Conservation (phyloP, 306 rosid species). For the Cercis canadensis region DNA sequence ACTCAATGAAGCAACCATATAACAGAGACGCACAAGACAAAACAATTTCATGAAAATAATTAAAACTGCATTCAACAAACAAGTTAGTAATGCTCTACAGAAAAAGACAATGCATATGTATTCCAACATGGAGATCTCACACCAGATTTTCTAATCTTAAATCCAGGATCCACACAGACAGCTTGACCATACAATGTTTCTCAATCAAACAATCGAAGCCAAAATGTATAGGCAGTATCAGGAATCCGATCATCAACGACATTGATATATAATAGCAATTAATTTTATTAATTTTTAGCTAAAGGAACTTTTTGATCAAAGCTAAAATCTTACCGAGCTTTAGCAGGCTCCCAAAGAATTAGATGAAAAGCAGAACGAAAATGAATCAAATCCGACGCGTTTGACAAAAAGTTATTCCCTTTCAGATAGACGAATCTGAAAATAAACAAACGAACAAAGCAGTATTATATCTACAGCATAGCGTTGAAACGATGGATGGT, state of each 20-base stretch:
- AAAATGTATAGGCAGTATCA: background rate
- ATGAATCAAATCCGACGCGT: constrained; percentile 4
- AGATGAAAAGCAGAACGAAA: constrained; percentile 9
- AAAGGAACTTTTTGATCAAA: background rate
- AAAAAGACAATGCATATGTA: too few species aligned
- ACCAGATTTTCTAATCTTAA: too few species aligned
- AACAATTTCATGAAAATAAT: too few species aligned
- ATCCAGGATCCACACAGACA: too few species aligned
- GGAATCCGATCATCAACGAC: constrained; percentile 20
- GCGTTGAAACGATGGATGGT: background rate
- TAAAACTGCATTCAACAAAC: too few species aligned
- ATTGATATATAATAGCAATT: background rate
- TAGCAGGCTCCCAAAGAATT: constrained; percentile 10
- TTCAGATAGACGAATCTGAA: background rate
- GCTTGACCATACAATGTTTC: too few species aligned
- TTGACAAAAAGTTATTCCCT: background rate
- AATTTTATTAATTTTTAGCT: too few species aligned
- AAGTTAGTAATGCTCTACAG: too few species aligned
- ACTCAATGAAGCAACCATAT: constrained; percentile 7
- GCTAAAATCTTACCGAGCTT: constrained; percentile 36
- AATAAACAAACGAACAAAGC: background rate
- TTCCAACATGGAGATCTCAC: too few species aligned
- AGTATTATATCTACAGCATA: background rate
- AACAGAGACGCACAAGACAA: too few species aligned
- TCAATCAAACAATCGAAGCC: constrained; percentile 1